Evolutionary conservation across 805 yeast species (phyloP), one percentile per base, ranked within the genome.

Genomic region (Nakazawaea populi): DNA sequence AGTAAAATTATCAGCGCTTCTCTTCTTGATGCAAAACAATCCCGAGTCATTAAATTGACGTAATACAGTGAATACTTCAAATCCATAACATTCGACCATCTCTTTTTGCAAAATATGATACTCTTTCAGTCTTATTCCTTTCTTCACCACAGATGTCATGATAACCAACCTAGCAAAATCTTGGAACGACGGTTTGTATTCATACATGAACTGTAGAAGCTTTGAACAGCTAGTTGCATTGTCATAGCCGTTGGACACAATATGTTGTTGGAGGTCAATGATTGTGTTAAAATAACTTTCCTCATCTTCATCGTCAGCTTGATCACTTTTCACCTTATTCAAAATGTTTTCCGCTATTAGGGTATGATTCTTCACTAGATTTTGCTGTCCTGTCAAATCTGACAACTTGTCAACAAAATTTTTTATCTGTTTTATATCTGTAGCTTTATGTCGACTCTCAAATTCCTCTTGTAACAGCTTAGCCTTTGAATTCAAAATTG

Each of bases 321-420:
- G 51, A 4, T 35, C 44, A 12, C 8, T 14, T 41, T 72, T 72
- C 14, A 83, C 79, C 37, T 69, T 66, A 10, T 69, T 61, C 59
- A 88, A 68, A 1, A 88, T 72, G 34, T 69, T 70, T 58, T 89
- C 94, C 8, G 92, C 86, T n/a, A 90, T 65, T 4, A 67, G 68
- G 0, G 96, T 88, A 62, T 89, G 96, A 51, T 79, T 77, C 55
- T 85, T 79, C 31, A 94, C 76, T 56, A 80, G 70, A 39, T 76
- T 82, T 64, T 90, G 96, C 45, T 79, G 74, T 7, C 73, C 69
- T 52, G 89, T 91, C 45, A 92, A 65, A 11, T 74, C 74, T 7
- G 86, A 83, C 34, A 92, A 70, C 43, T 80, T 83, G 18, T 80
- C 79, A 7, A 92, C 96, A 58, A 91, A 81, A 46, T 73, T 68